phyloP scores from a whole-genome alignment of 495 filamentous ascomycete genomes.

The Neurospora sp. region DNA sequence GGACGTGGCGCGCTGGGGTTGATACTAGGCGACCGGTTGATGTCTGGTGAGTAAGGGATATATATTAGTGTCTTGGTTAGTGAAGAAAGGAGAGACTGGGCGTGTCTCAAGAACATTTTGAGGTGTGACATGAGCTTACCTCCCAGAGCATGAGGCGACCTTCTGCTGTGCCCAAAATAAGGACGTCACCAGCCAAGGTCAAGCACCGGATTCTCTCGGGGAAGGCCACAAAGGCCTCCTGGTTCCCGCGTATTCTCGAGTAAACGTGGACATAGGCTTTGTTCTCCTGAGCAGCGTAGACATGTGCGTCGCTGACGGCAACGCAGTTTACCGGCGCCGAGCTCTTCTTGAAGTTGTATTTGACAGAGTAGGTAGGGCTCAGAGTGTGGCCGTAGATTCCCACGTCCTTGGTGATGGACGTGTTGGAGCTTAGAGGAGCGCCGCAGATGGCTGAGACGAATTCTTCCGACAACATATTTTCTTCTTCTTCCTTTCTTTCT shows the following conservation, averaged over 20 bases:
- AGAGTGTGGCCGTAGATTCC: conserved; percentile 78
- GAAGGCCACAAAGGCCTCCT: conserved; percentile 79
- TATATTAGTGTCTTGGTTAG: not conserved
- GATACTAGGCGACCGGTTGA: conserved; percentile 79
- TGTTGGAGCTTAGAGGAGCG: conserved; percentile 51
- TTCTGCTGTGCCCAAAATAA: conserved; percentile 77
- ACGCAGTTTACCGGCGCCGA: conserved; percentile 67
- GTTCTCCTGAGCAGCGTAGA: conserved; percentile 82
- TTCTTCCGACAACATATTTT: conserved; percentile 64
- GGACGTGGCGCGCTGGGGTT: conserved; percentile 80
- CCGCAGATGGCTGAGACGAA: conserved; percentile 68
- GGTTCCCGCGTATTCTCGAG: conserved; percentile 66
- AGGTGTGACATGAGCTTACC: conserved; percentile 36
- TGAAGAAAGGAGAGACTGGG: not conserved
- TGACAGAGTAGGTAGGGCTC: conserved; percentile 60
- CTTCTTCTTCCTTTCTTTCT: not conserved
- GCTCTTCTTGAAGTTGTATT: conserved; percentile 84
- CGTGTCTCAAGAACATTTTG: not conserved
- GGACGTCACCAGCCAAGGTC: conserved; percentile 50
- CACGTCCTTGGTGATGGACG: conserved; percentile 60
- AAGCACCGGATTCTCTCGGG: conserved; percentile 73
- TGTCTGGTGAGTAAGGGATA: conserved; percentile 38
- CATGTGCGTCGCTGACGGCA: conserved; percentile 69
- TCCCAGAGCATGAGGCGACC: conserved; percentile 90
- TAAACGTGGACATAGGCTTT: conserved; percentile 93